phyloP scores from a whole-genome alignment of 441 rosid genomes.

The Populus tomentosa region DNA sequence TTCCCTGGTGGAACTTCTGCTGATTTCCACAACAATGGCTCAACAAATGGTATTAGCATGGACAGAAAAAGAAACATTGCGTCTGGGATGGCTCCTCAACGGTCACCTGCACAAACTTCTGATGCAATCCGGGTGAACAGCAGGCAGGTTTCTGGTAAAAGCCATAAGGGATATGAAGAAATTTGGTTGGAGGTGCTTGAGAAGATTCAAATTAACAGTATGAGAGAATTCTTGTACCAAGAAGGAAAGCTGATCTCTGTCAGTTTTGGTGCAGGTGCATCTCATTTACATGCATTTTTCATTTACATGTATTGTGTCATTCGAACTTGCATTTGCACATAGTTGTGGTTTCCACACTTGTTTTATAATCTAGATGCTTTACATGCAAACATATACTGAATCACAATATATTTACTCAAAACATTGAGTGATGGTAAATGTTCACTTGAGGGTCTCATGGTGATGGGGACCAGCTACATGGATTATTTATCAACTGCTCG shows the following conservation, averaged over 20 bases:
- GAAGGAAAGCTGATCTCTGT: conserved; percentile 87
- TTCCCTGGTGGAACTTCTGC: conserved; percentile 29
- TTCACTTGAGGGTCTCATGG: not conserved
- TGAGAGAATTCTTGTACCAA: conserved; percentile 67
- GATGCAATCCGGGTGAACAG: conserved; percentile 31
- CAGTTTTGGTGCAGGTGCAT: conserved; percentile 84
- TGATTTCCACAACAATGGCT: conserved; percentile 33
- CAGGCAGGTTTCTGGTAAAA: conserved; percentile 38
- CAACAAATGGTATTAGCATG: conserved; percentile 18
- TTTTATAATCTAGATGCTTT: not conserved
- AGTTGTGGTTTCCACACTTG: not conserved
- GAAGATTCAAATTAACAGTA: conserved; percentile 46
- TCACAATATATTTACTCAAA: not conserved
- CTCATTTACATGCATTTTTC: not conserved
- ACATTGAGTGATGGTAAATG: not conserved
- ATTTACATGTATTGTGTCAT: not conserved
- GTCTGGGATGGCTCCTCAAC: conserved; percentile 39
- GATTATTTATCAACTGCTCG: not conserved
- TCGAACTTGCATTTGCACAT: not conserved
- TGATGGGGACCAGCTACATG: not conserved
- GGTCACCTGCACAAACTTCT: conserved; percentile 27
- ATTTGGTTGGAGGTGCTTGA: conserved; percentile 87
- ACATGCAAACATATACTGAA: not conserved
- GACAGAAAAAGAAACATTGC: conserved; percentile 43
- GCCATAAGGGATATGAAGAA: conserved; percentile 49